Evolutionary conservation across 176 grass and related monocot genomes (phyloP), one percentile per base, ranked within the genome.

Genomic region (Ensete glaucum): DNA sequence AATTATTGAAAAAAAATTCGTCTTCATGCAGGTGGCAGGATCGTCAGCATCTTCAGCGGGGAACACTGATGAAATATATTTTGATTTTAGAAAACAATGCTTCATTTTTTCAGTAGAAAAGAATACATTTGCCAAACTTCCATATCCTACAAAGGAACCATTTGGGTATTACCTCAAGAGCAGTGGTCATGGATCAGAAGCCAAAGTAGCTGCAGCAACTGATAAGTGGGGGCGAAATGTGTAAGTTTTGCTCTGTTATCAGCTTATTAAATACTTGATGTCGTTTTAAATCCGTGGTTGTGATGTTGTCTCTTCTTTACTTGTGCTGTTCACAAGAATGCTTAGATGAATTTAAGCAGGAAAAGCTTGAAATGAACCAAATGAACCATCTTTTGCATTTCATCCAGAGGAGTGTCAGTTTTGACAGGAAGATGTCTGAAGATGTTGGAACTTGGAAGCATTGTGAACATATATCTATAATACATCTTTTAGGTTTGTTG

Each of bases 151-250:
- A 2, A 99, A 94, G 83, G 91, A 94, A 71, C 76, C 59, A 25
- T 83, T 99, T 57, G 73, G 70, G 12, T 76, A 89, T 74, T 99
- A 99, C 75, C 34, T 78, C 76, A 99, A 85, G 88, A 88, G 78
- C 64, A 94, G 74, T 11, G 95, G 95, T 60, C 88, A 94, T 83
- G 95, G 95, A 87, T 88, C 90, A 81, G 95, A 99, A 77, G 84
- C 88, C 50, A 99, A 94, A 90, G 78, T 99, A 57, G 85, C 75
- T 76, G 73, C 82, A 0, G 88, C 88, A 12, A 52, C 88, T 79
- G 88, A 94, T 80, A 99, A 99, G 78, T 94, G 95, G 95, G 90
- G 95, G 23, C 87, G 88, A 93, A 99, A 99, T 89, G 81, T 89
- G 95, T 99, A 88, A 87, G 84, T 81, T 89, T 49, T 51, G 8